Evolutionary conservation across 768 basidiomycete species (phyloP), one percentile per base, ranked within the genome.

Genomic region (Pleurotus djamor): DNA sequence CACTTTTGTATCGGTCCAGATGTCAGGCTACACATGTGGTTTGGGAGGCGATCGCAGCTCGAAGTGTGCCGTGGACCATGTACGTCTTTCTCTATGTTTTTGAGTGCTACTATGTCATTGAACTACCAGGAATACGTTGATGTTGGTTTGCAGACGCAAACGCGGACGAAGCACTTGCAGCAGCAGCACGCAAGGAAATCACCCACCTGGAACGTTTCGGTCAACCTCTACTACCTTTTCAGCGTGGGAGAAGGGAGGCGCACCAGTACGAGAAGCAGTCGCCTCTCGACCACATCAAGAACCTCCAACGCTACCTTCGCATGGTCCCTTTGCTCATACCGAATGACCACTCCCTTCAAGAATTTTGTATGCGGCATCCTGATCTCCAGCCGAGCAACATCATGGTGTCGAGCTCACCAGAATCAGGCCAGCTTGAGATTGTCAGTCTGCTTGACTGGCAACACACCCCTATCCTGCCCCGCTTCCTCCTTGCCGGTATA

Each of bases 371-470:
- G 71, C 80, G 81, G 67, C 81, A 83, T 71, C 79, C 73, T 57
- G 80, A 85, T 67, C 79, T 80, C 74, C 74, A 78, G 64, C 74
- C 59, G 56, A 76, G 66, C 73, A 83, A 84, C 64, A 69, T 84
- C 74, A 69, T 79, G 61, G 77, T 84, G 41, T 74, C 73, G 14
- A 72, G 61, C 65, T 82, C 79, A 66, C 61, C 78, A 58, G 82
- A 75, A 67, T 80, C 78, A 65, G 58, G 49, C 67, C 38, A 45
- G 21, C 70, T 58, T 64, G 51, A 77, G 38, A 60, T 83, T 66
- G 69, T 75, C 58, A 63, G 80, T 72, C 61, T 82, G 70, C 12
- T 82, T 57, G 81, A 83, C 76, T 83, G 80, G 82, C 82, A 84
- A 74, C 81, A 83, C 69, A 60, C 83, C 62, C 71, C 81, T 4